Percentiles rank a stretch among this genome's conserved stretches.
phyloP scores from a whole-genome alignment of 108 stramenopile species.

The Fistulifera pelliculosa region DNA sequence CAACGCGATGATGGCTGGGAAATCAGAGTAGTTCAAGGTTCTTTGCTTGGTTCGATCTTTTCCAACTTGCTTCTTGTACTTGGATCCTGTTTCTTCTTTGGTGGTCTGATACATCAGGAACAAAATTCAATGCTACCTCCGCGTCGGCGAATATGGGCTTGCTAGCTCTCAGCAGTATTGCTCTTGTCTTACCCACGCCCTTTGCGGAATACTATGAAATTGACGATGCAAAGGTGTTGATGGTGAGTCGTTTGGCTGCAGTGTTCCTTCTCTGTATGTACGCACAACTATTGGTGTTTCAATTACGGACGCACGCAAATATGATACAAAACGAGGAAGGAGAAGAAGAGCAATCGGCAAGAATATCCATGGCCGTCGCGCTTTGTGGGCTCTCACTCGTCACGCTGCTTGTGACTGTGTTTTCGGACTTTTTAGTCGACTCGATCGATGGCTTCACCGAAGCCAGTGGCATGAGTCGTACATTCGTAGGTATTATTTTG shows the following conservation, averaged over 20 bases:
- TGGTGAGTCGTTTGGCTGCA: slow-evolving; percentile 76
- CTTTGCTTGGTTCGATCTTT: slow-evolving; percentile 93
- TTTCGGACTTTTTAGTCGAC: slow-evolving; percentile 73
- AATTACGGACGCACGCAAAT: slow-evolving; percentile 83
- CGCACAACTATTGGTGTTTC: slow-evolving; percentile 83
- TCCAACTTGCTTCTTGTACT: slow-evolving; percentile 90
- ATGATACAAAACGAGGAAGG: slow-evolving; percentile 72
- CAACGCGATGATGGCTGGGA: slow-evolving; percentile 71
- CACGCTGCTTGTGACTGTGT: slow-evolving; percentile 69
- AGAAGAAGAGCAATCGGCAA: slow-evolving; percentile 27
- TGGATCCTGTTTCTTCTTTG: slow-evolving; percentile 94
- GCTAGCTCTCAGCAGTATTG: slow-evolving; percentile 72
- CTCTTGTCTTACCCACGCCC: slow-evolving; percentile 78
- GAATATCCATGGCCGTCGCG: slow-evolving; percentile 66
- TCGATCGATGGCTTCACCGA: slow-evolving; percentile 83
- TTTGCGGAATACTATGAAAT: slow-evolving; percentile 59
- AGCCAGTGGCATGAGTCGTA: slow-evolving; percentile 60
- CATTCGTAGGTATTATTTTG: slow-evolving; percentile 88
- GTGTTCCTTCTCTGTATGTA: slow-evolving; percentile 87
- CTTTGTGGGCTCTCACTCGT: slow-evolving; percentile 53
- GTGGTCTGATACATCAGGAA: slow-evolving; percentile 80
- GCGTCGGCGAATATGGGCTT: slow-evolving; percentile 73
- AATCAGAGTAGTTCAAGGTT: slow-evolving; percentile 89
- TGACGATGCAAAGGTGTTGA: slow-evolving; percentile 56
- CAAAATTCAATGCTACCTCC: slow-evolving; percentile 76